A percentile compares a stretch with the other conserved stretches of the same genome.
Evolutionary conservation across 192 early-diverging fungal species (phyloP).

Genomic region (Haplosporangium gracile): DNA sequence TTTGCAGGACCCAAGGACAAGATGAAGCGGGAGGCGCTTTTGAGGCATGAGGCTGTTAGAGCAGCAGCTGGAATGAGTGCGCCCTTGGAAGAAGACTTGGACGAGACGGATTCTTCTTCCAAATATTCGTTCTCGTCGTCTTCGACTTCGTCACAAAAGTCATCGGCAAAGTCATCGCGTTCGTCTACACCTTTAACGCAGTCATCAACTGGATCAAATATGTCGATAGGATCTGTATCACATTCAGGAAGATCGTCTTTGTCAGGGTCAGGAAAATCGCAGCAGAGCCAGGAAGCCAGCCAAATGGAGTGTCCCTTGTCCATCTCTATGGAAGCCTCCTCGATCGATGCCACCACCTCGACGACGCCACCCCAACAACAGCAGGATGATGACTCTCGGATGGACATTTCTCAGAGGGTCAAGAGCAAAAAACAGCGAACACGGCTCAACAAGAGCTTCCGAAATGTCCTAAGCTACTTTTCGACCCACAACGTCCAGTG

Average conservation of each 20-base stretch:
- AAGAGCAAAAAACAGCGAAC: constrained; percentile 26
- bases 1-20: constrained; percentile 75
- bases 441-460: constrained; percentile 32
- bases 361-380: neutral
- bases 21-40: constrained; percentile 6
- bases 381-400: neutral
- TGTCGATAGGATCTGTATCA: neutral
- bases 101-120: constrained; percentile 8
- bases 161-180: neutral
- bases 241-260: neutral
- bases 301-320: neutral
- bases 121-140: neutral
- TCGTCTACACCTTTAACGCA: constrained; percentile 13
- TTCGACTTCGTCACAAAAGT: constrained; percentile 2
- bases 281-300: neutral
- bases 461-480: constrained; percentile 68
- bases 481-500: constrained; percentile 59
- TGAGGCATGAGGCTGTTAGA: neutral
- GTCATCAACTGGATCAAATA: neutral
- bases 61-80: neutral
- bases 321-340: neutral
- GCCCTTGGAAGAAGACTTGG: neutral
- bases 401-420: neutral
- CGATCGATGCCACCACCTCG: neutral
- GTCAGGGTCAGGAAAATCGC: neutral